Base-by-base conservation (phyloP, 164 flowering plant genomes). In the Berberis vulgaris region DNA sequence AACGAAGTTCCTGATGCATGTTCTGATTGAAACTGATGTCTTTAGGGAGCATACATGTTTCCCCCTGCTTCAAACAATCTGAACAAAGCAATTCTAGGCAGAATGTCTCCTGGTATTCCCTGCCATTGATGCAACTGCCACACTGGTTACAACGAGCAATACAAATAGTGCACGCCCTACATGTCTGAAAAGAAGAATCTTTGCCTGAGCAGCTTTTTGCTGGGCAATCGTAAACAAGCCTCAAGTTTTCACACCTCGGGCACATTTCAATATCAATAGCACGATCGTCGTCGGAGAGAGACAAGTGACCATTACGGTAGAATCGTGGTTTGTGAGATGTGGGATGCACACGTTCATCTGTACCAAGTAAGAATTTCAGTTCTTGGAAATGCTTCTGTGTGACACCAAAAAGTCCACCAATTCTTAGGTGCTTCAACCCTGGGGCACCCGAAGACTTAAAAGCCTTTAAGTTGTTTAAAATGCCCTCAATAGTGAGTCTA, bases 201-300 rank as follows among this genome's bases (percentile, higher is more conserved):
- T 82, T 79, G 41, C 72, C 76, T 70, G 73, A 81, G 76, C 97
- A 89, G 65, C 73, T 77, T 66, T 87, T 83, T n/a, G 76, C 68
- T 0, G 97, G 86, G 63, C 99, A 95, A 71, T 95, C 97, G 78
- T 86, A 95, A 4, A 95, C 87, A 54, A 86, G 71, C 80, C 86
- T 83, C 67, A 78, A 46, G 43, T 84, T 84, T 70, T 82, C 76
- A 67, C 99, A 95, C 70, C 76, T 81, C 0, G 97, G 96, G 65
- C 97, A 95, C 59, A 68, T 64, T 65, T 91, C 97, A 66, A 95
- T 74, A 65, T 95, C 99, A 52, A 91, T 78, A 4, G 81, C 77
- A 6, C 90, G 84, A 44, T 82, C 81, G 65, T 87, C 97, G 41
- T 89, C 94, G 7, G 79, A 71, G 5, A 78, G 47, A 65, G 81